Percentiles rank a stretch among this genome's conserved stretches.
These are phyloP conservation scores for Rutstroemia sp. DNA, from an alignment of 2,329 filamentous ascomycete genomes.

Conservation along the genomic window DNA sequence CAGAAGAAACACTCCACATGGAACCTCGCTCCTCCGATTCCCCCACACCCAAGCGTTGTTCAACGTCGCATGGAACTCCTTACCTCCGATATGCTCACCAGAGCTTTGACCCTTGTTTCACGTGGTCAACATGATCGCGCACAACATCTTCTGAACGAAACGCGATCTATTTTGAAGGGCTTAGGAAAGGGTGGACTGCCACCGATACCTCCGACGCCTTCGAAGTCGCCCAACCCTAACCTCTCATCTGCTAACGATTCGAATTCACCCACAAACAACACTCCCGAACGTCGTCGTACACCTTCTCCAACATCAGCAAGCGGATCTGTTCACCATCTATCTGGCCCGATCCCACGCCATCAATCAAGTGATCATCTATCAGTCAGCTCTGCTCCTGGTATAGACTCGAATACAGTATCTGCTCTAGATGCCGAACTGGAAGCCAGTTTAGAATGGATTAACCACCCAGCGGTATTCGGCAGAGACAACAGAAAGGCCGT, in stretches of 20 bases:
- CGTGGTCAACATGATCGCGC: constrained; percentile 90
- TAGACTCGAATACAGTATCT: constrained; percentile 73
- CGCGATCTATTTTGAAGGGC: constrained; percentile 88
- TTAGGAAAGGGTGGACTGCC: constrained; percentile 91
- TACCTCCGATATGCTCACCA: constrained; percentile 94
- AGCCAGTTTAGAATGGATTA: constrained; percentile 91
- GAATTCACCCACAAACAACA: constrained; percentile 23
- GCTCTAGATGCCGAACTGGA: constrained; percentile 90
- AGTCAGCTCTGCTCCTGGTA: constrained; percentile 59
- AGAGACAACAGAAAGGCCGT: constrained; percentile 93
- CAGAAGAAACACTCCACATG: constrained; percentile 58
- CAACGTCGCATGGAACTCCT: constrained; percentile 96
- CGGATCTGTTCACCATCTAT: constrained; percentile 22
- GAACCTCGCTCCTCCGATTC: constrained; percentile 70
- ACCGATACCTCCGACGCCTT: constrained; percentile 65
- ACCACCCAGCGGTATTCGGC: constrained; percentile 89
- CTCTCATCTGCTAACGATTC: constrained; percentile 9
- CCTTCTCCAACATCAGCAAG: constrained; percentile 33
- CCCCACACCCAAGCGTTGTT: constrained; percentile 89
- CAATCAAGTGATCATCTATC: constrained; percentile 41
- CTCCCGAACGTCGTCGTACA: constrained; percentile 32
- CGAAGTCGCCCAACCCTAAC: constrained; percentile 16
- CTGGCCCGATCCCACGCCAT: constrained; percentile 39
- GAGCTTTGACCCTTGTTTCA: constrained; percentile 83
- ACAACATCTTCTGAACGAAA: constrained; percentile 87